These are phyloP conservation scores for Globisporangium cystogenes DNA, from an alignment of 352 stramenopile species.

Conservation along the genomic window DNA sequence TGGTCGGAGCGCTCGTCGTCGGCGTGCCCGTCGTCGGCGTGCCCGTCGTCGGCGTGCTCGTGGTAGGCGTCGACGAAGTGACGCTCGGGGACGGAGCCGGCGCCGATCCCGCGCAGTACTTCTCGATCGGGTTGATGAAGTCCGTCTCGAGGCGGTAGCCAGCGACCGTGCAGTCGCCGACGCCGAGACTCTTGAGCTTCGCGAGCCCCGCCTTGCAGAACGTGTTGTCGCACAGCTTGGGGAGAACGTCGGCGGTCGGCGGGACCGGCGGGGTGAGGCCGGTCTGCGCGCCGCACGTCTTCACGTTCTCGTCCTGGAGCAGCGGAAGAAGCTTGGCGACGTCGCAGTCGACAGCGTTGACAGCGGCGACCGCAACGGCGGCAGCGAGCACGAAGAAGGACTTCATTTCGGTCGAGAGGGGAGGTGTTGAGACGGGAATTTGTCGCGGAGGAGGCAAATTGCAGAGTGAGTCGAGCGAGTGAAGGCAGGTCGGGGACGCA, in stretches of 20 bases:
- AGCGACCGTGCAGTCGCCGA: background rate
- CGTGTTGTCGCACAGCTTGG: background rate
- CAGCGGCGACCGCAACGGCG: background rate
- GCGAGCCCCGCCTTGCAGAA: background rate
- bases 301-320: background rate
- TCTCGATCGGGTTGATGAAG: background rate
- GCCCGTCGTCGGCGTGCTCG: background rate
- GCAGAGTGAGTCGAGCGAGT: conserved; percentile 15
- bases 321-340: background rate
- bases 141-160: background rate
- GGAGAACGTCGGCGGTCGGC: background rate
- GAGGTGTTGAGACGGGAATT: conserved; percentile 7
- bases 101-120: background rate
- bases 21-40: background rate
- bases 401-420: conserved; percentile 8
- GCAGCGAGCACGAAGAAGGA: conserved; percentile 9
- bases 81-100: background rate
- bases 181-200: background rate
- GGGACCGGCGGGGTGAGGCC: background rate
- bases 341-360: conserved; percentile 1
- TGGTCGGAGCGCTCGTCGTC: background rate
- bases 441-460: conserved; percentile 32
- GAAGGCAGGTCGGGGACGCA: no score
- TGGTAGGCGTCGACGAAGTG: background rate
- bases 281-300: background rate